A percentile compares a stretch with the other conserved stretches of the same genome.
These are phyloP conservation scores for Phytophthora brassicae DNA, from an alignment of 352 stramenopile species.

Conservation along the genomic window DNA sequence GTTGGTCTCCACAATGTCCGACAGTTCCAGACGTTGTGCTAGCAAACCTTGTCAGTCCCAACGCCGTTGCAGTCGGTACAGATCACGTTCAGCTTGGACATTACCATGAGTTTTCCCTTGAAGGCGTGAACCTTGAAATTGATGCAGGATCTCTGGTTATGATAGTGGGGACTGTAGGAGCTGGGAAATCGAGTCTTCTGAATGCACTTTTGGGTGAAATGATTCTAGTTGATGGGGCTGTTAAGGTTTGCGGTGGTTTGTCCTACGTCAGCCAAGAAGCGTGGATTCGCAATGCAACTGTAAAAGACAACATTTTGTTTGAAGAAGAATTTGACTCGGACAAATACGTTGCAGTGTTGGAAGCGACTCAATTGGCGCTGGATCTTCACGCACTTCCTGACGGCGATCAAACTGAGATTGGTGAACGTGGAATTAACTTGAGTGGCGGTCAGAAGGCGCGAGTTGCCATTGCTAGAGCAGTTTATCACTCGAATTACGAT, in stretches of 20 bases:
- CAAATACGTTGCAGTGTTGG: conserved; percentile 52
- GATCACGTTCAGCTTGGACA: not conserved
- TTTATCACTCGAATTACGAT: conserved; percentile 77
- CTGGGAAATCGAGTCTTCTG: conserved; percentile 59
- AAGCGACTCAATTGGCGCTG: conserved; percentile 74
- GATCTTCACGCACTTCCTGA: conserved; percentile 86
- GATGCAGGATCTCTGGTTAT: conserved; percentile 58
- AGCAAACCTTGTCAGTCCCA: conserved; percentile 15
- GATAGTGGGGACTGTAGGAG: conserved; percentile 51
- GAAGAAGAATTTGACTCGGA: conserved; percentile 22
- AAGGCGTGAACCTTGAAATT: conserved; percentile 60
- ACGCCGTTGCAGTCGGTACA: conserved; percentile 10
- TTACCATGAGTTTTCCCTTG: conserved; percentile 24
- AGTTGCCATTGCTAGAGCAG: conserved; percentile 81
- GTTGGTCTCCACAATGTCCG: conserved; percentile 18
- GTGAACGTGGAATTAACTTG: conserved; percentile 94
- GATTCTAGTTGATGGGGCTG: conserved; percentile 23
- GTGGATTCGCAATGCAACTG: conserved; percentile 92
- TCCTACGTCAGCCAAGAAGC: conserved; percentile 91
- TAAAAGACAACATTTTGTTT: conserved; percentile 78
- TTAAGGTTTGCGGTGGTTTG: conserved; percentile 34
- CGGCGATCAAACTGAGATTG: conserved; percentile 93
- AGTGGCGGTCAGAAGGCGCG: conserved; percentile 91
- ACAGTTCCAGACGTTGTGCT: conserved; percentile 26
- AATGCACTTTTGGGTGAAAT: conserved; percentile 58